A percentile compares a stretch with the other conserved stretches of the same genome.
These are phyloP conservation scores for Epichloe amarillans DNA, from an alignment of 2,329 filamentous ascomycete species.

Conservation along the genomic window DNA sequence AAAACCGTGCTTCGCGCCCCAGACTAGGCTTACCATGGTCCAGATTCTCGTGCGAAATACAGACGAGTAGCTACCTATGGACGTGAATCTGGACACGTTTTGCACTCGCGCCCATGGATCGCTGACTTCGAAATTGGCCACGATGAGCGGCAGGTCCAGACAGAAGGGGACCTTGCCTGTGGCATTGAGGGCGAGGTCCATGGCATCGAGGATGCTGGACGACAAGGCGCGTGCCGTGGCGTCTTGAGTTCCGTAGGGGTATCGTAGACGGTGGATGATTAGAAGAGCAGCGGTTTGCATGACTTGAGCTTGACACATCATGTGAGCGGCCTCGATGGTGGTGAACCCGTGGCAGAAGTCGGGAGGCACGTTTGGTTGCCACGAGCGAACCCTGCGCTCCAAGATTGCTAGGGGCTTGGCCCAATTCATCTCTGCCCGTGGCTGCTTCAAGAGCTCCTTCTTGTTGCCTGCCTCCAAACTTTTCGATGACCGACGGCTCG, in stretches of 20 bases:
- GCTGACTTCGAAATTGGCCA: constrained; percentile 14
- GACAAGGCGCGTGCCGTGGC: background rate
- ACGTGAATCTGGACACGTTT: constrained; percentile 3
- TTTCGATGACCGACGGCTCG: background rate
- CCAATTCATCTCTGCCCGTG: background rate
- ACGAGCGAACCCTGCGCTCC: constrained; percentile 7
- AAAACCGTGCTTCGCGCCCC: background rate
- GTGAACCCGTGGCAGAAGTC: constrained; percentile 10
- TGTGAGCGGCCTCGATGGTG: constrained; percentile 13
- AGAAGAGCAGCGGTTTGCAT: constrained; percentile 12
- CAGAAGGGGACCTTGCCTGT: constrained; percentile 10
- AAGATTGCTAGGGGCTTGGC: constrained; percentile 5
- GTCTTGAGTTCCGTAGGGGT: constrained; percentile 7
- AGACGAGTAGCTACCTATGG: constrained; percentile 6
- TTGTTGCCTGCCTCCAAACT: background rate
- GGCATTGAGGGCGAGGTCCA: constrained; percentile 10
- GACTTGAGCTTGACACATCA: constrained; percentile 16
- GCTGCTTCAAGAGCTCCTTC: background rate
- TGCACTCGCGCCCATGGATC: constrained; percentile 5
- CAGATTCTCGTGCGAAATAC: constrained; percentile 1
- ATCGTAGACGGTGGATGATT: constrained; percentile 12
- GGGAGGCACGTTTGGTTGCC: constrained; percentile 12
- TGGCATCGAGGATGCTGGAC: constrained; percentile 12
- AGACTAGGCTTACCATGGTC: background rate
- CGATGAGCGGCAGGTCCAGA: constrained; percentile 11